phyloP scores from a whole-genome alignment of 2,329 filamentous ascomycete species.

The Fusarium sp. region DNA sequence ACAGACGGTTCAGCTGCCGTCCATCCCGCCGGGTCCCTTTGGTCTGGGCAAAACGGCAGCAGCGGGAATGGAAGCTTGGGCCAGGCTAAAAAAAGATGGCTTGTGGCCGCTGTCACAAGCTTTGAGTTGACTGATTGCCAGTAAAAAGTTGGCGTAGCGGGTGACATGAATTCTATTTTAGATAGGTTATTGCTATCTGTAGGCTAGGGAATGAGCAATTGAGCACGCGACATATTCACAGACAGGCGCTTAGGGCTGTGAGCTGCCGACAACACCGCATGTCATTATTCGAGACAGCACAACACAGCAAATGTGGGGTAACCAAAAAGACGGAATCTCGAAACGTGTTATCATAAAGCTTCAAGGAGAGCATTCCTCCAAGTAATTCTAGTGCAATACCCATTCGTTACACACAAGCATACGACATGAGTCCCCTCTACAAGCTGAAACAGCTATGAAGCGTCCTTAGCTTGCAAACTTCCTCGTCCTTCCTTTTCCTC shows the following conservation, averaged over 20 bases:
- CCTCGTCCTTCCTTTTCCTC: slow-evolving; percentile 28
- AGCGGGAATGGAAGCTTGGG: slow-evolving; percentile 12
- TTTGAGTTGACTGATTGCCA: slow-evolving; percentile 29
- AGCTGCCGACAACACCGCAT: background rate
- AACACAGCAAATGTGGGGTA: slow-evolving; percentile 28
- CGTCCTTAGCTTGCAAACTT: slow-evolving; percentile 19
- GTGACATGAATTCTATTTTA: background rate
- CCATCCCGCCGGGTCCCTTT: slow-evolving; percentile 8
- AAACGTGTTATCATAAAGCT: slow-evolving; percentile 46
- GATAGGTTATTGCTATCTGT: background rate
- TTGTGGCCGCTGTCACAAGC: slow-evolving; percentile 15
- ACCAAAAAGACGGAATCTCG: slow-evolving; percentile 26
- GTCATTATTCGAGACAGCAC: background rate
- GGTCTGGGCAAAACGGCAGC: slow-evolving; percentile 16
- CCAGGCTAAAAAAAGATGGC: slow-evolving; percentile 36
- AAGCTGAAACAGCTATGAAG: slow-evolving; percentile 24
- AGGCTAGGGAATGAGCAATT: background rate
- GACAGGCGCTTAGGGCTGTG: background rate
- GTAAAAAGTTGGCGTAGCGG: slow-evolving; percentile 21
- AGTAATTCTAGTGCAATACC: slow-evolving; percentile 39
- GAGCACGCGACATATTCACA: slow-evolving; percentile 20
- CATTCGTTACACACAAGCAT: slow-evolving; percentile 40
- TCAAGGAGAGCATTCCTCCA: slow-evolving; percentile 43
- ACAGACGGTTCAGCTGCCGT: slow-evolving; percentile 23
- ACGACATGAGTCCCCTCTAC: slow-evolving; percentile 30